Conservation (phyloP, 1,284 basidiomycete species). For the Ceratobasidium sp. region DNA sequence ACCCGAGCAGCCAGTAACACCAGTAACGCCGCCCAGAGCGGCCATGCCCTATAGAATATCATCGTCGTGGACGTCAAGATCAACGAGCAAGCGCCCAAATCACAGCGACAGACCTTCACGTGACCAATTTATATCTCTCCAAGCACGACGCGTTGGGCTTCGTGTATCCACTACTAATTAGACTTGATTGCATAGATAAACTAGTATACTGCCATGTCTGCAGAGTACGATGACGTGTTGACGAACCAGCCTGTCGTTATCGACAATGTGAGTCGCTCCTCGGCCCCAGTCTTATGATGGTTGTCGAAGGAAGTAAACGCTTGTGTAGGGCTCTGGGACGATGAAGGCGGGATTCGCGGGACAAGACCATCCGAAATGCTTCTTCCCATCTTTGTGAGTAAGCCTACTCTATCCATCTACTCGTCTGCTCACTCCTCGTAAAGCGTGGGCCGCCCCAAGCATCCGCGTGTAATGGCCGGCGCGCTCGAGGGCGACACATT, state of each 20-base stretch:
- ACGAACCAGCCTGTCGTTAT: slow-evolving; percentile 96
- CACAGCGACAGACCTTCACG: slow-evolving; percentile 10
- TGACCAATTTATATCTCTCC: slow-evolving; percentile 11
- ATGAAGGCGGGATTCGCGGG: slow-evolving; percentile 99
- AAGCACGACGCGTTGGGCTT: slow-evolving; percentile 36
- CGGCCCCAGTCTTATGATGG: slow-evolving; percentile 47
- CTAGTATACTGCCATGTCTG: slow-evolving; percentile 69
- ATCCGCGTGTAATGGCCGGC: slow-evolving; percentile 96
- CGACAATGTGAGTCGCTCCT: slow-evolving; percentile 81
- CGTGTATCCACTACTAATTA: slow-evolving; percentile 8
- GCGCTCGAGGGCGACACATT: slow-evolving; percentile 93
- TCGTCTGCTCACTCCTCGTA: neutral
- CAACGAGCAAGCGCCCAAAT: slow-evolving; percentile 34
- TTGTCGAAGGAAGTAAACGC: slow-evolving; percentile 48
- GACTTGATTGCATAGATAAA: neutral
- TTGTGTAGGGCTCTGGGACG: slow-evolving; percentile 87
- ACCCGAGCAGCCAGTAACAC: slow-evolving; percentile 23
- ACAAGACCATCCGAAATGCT: slow-evolving; percentile 97
- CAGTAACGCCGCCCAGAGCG: slow-evolving; percentile 21
- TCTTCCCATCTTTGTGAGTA: slow-evolving; percentile 97
- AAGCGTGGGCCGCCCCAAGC: slow-evolving; percentile 95
- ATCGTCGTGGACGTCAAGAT: slow-evolving; percentile 24
- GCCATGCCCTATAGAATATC: slow-evolving; percentile 6
- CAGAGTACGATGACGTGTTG: slow-evolving; percentile 89
- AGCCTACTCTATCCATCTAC: slow-evolving; percentile 52